Base-by-base conservation (phyloP, 202 grass and related monocot species). In the Brachypodium distachyon region DNA sequence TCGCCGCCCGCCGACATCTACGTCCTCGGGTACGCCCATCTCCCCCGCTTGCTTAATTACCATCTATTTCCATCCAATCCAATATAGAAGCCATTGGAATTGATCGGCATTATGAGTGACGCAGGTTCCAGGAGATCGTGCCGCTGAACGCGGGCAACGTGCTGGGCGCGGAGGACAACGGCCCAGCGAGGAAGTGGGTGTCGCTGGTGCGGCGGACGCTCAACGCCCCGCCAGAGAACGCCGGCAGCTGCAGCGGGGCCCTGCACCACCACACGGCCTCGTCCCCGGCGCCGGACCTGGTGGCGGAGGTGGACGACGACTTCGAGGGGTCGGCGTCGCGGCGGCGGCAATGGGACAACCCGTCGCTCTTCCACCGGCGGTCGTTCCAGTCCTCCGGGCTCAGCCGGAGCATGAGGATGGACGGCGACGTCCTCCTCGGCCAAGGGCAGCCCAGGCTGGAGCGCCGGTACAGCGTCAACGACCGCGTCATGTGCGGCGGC, bases 121-220 rank as follows among this genome's bases (percentile, higher is more conserved):
- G n/a, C 32, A 99, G 96, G 62, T 96, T 99, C 78, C 96, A 99
- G 80, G 96, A 99, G 77, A 99, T 99, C 34, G 96, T 99, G 19
- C 96, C 96, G 25, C 68, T 99, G 44, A 99, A 96, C 81, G 92
- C 92, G 0, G 96, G 96, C 6, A 99, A 99, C 23, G 96, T 99
- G 86, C 89, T 99, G 48, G 96, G 96, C 55, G 87, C 96, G 74
- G 96, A 99, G 86, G 96, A 99, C 67, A 99, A 96, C 80, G 96
- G 90, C 14, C 96, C 96, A 14, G 96, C 92, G n/a, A 96, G 83
- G 80, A 96, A 88, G 83, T 99, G 96, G 96, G 92, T 99, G 22
- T 83, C 92, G n/a, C 81, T 99, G 53, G 83, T 99, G 10, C 83
- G 92, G 60, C 82, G 87, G 71, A 99, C 96, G 41, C 78, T 99